A percentile compares a stretch with the other conserved stretches of the same genome.
Conservation (phyloP, 2,329 filamentous ascomycete species). For the Claviceps fusiformis region DNA sequence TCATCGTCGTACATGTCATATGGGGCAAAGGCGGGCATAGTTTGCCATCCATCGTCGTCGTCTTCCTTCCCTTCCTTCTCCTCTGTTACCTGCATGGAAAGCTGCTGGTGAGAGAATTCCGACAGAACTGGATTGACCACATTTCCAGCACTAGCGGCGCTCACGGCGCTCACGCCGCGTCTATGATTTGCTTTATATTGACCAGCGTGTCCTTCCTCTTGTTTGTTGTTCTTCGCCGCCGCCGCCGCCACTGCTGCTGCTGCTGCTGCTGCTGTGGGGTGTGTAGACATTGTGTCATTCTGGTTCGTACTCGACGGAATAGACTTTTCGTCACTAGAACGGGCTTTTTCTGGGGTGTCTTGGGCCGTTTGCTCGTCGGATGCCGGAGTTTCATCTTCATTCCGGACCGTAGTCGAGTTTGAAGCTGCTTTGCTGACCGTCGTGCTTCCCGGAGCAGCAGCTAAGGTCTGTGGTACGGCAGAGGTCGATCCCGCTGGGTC, state of each 20-base stretch:
- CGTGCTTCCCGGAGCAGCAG: not conserved
- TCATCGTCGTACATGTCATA: constrained; percentile 96
- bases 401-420: not conserved
- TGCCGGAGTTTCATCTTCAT: not conserved
- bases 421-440: not conserved
- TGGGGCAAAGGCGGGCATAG: constrained; percentile 84
- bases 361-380: not conserved
- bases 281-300: not conserved
- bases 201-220: constrained; percentile 1
- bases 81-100: constrained; percentile 44
- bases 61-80: constrained; percentile 33
- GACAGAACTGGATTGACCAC: constrained; percentile 31
- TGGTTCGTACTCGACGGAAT: not conserved
- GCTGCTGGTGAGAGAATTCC: constrained; percentile 83
- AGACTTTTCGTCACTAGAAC: constrained; percentile 1
- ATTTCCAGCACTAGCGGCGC: constrained; percentile 14
- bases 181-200: constrained; percentile 13
- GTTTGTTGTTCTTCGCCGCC: not conserved
- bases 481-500: not conserved
- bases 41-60: constrained; percentile 70
- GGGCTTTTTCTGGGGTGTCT: not conserved
- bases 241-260: not conserved
- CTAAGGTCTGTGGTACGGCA: not conserved
- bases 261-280: not conserved
- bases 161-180: constrained; percentile 26